Base-by-base conservation (phyloP, 164 flowering plant genomes). In the Aristolochia californica region DNA sequence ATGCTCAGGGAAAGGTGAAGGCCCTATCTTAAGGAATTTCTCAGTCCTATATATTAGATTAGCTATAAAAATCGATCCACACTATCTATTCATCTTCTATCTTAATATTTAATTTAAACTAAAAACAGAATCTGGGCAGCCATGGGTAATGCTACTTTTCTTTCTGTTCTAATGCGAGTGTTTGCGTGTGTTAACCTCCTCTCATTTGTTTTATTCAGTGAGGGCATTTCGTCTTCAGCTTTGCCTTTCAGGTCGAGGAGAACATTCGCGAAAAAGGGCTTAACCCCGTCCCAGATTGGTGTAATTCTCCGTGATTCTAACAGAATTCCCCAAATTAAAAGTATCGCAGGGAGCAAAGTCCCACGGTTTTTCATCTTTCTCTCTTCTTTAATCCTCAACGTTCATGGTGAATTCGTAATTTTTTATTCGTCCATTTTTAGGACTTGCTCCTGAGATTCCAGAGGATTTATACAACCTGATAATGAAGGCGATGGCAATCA, bases 241-340 rank as follows among this genome's bases (percentile, higher is more conserved):
- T 45, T 47, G 27, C 10, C 20, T 18, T n/a, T 4, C 26, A 49
- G 83, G 78, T 79, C 15, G 83, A 76, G 61, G 83, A 79, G 11
- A 79, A 65, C 63, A 79, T 73, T 80, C 47, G 83, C 81, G 2
- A 80, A 80, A 71, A 80, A 77, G 72, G 83, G 83, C 13, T 48
- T 79, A 55, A 74, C 83, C 5, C 83, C 83, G 1, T 79, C 83
- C 12, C 78, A 74, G 70, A 78, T 78, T 22, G 83, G 83, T 59
- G 78, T 74, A 22, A 63, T 78, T 51, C 83, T 78, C 62, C 80
- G 80, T 66, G 83, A 80, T 58, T 77, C 81, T 45, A 78, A 80
- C 48, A 81, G 83, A n/a, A 73, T 77, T 58, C 74, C 83, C 5
- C 80, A 74, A 60, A 80, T 78, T 43, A 78, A 64, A 65, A 76